These are phyloP conservation scores for Aspergillus conjunctus DNA, from an alignment of 495 filamentous ascomycete species.

Conservation along the genomic window DNA sequence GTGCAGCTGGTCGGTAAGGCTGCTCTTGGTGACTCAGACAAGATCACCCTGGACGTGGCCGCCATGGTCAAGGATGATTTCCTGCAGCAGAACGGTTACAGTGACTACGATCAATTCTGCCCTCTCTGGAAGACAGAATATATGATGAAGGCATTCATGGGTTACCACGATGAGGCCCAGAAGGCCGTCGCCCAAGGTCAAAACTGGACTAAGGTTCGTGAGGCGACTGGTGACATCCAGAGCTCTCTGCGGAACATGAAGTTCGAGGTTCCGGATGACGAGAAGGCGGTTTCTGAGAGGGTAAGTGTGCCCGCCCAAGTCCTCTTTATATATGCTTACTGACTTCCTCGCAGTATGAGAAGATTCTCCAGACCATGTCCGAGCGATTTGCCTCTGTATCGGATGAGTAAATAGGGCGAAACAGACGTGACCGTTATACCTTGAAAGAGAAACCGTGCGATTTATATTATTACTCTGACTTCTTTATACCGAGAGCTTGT, in stretches of 20 bases:
- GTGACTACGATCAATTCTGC: slow-evolving; percentile 98
- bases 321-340: slow-evolving; percentile 7
- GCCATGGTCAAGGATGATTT: slow-evolving; percentile 97
- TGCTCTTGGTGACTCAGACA: slow-evolving; percentile 92
- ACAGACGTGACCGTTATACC: slow-evolving; percentile 13
- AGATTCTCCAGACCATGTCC: slow-evolving; percentile 82
- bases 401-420: slow-evolving; percentile 71
- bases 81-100: slow-evolving; percentile 98
- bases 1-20: slow-evolving; percentile 98
- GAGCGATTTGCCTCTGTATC: slow-evolving; percentile 94
- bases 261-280: slow-evolving; percentile 85
- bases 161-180: slow-evolving; percentile 95
- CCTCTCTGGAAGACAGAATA: slow-evolving; percentile 99
- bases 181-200: slow-evolving; percentile 90
- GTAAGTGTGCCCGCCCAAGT: slow-evolving; percentile 43
- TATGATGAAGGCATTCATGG: slow-evolving; percentile 99
- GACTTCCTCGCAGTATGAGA: slow-evolving; percentile 70
- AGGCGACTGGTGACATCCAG: slow-evolving; percentile 86
- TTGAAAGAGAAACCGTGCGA: slow-evolving; percentile 10
- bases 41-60: slow-evolving; percentile 96
- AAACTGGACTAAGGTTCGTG: slow-evolving; percentile 88
- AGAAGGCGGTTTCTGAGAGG: slow-evolving; percentile 76
- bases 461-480: slow-evolving; percentile 15
- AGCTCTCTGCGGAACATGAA: slow-evolving; percentile 84
- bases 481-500: slow-evolving; percentile 32